Conservation (phyloP, 2,329 filamentous ascomycete genomes). For the Aspergillus sp. region DNA sequence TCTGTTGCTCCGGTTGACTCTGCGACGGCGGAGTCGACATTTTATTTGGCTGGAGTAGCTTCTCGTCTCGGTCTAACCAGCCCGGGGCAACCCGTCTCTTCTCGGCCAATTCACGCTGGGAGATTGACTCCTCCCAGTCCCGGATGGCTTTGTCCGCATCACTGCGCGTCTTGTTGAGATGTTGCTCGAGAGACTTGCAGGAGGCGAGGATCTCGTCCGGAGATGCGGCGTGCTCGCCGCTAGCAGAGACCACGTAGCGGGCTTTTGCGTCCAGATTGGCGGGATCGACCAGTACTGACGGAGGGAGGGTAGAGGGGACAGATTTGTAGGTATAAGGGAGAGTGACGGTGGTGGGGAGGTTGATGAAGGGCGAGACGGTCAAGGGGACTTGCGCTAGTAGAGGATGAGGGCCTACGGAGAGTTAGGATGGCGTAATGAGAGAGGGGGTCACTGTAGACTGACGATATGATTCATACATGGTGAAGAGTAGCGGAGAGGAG, state of each 20-base stretch:
- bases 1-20: constrained; percentile 20
- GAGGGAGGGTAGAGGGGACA: constrained; percentile 82
- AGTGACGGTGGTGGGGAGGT: constrained; percentile 83
- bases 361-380: constrained; percentile 91
- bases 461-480: constrained; percentile 49
- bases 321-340: constrained; percentile 94
- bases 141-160: constrained; percentile 66
- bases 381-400: constrained; percentile 89
- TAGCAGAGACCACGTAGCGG: constrained; percentile 75
- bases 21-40: constrained; percentile 12
- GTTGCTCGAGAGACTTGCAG: constrained; percentile 73
- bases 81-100: constrained; percentile 64
- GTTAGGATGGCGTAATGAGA: background rate
- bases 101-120: constrained; percentile 60
- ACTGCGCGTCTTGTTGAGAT: constrained; percentile 67
- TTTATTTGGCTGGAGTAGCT: constrained; percentile 55
- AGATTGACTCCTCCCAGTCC: constrained; percentile 66
- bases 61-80: constrained; percentile 63
- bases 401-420: constrained; percentile 67
- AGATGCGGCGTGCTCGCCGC: constrained; percentile 77
- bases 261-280: constrained; percentile 49
- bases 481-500: constrained; percentile 1
- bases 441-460: constrained; percentile 17
- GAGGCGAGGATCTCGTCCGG: constrained; percentile 82
- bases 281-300: constrained; percentile 60